Evolutionary conservation across 1,284 basidiomycete species (phyloP).

Genomic region (Boletus sp.): DNA sequence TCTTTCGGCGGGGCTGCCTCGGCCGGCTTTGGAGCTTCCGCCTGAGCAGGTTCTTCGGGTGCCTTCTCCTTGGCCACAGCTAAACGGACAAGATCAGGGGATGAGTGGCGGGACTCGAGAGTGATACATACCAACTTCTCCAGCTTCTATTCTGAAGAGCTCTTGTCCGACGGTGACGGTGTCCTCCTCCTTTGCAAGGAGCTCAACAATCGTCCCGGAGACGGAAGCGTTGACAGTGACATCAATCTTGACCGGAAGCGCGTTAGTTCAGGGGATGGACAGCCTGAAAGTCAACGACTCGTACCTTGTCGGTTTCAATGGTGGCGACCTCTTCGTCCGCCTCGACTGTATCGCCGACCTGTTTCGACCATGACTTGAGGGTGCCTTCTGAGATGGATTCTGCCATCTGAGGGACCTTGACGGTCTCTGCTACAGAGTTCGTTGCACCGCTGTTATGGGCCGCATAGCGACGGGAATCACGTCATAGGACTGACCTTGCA

Average conservation of each 20-base stretch:
- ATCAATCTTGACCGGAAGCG: conserved; percentile 69
- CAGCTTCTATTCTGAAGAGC: conserved; percentile 87
- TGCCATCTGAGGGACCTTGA: conserved; percentile 98
- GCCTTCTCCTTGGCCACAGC: conserved; percentile 31
- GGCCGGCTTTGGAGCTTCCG: conserved; percentile 25
- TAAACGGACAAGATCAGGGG: conserved; percentile 7
- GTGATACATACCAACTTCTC: conserved; percentile 56
- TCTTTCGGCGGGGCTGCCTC: conserved; percentile 47
- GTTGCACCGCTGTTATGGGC: conserved; percentile 11
- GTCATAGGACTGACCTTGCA: conserved; percentile 52
- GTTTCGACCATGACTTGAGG: conserved; percentile 92
- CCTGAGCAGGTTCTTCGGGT: conserved; percentile 38
- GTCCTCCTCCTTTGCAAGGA: conserved; percentile 88
- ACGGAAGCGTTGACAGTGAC: conserved; percentile 94
- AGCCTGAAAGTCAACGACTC: conserved; percentile 1
- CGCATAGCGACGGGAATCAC: conserved; percentile 5
- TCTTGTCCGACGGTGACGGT: conserved; percentile 96
- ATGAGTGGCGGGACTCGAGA: not conserved
- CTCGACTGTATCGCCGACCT: conserved; percentile 88
- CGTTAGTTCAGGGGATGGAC: conserved; percentile 5
- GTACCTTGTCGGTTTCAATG: conserved; percentile 98
- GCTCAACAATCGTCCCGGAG: conserved; percentile 84
- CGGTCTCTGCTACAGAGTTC: conserved; percentile 62
- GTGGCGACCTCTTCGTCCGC: conserved; percentile 96
- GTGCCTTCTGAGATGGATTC: conserved; percentile 99